phyloP scores from a whole-genome alignment of 148 eudicot species.

The Drosera capensis region DNA sequence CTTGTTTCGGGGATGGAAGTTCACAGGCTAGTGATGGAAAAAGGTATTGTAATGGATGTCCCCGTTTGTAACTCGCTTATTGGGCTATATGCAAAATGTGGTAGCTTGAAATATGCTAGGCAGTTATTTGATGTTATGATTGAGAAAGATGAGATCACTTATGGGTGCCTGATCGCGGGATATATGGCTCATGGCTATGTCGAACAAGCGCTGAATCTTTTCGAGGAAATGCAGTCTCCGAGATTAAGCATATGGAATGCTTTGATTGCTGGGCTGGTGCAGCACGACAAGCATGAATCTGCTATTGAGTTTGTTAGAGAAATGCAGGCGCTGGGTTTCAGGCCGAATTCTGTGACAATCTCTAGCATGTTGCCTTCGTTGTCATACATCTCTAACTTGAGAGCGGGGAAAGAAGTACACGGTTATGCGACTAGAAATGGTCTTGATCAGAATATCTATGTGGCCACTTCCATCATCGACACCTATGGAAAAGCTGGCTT shows the following conservation, averaged over 20 bases:
- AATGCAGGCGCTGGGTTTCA: slow-evolving; percentile 29
- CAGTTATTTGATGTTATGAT: slow-evolving; percentile 40
- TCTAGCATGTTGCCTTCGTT: slow-evolving; percentile 46
- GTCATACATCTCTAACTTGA: slow-evolving; percentile 24
- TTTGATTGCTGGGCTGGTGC: slow-evolving; percentile 37
- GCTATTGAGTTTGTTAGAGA: slow-evolving; percentile 24
- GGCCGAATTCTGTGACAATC: slow-evolving; percentile 47
- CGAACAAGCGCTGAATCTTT: slow-evolving; percentile 36
- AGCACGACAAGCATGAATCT: slow-evolving; percentile 29
- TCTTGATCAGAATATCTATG: slow-evolving; percentile 30
- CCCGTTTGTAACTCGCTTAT: slow-evolving; percentile 44
- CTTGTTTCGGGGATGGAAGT: slow-evolving; percentile 42
- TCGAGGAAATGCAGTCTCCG: slow-evolving; percentile 25
- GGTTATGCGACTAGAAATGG: slow-evolving; percentile 40
- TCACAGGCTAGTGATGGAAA: slow-evolving; percentile 26
- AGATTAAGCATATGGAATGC: slow-evolving; percentile 59
- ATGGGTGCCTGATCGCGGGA: slow-evolving; percentile 41
- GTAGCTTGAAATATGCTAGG: slow-evolving; percentile 61
- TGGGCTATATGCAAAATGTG: slow-evolving; percentile 53
- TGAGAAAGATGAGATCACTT: slow-evolving; percentile 51
- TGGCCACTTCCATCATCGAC: slow-evolving; percentile 39
- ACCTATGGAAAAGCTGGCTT: slow-evolving; percentile 48
- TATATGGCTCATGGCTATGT: slow-evolving; percentile 57
- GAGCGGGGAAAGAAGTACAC: slow-evolving; percentile 41
- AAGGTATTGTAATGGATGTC: slow-evolving; percentile 28